phyloP scores from a whole-genome alignment of 805 yeast species.

The Monosporozyma siamensis region DNA sequence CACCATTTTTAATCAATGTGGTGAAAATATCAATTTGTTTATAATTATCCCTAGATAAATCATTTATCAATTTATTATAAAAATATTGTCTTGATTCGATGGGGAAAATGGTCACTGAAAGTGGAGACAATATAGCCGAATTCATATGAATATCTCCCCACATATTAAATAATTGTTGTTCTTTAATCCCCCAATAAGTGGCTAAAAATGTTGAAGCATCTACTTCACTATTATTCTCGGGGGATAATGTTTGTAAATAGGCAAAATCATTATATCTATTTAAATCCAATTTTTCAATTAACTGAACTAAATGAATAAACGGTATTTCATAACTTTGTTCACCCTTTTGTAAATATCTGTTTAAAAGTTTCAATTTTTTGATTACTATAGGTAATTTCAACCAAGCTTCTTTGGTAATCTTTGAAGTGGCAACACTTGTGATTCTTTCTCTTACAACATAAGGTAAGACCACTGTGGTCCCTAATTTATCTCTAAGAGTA shows the following conservation, averaged over 20 bases:
- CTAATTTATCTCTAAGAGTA: slow-evolving; percentile 17
- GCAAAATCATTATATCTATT: neutral
- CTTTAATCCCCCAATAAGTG: slow-evolving; percentile 40
- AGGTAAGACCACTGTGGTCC: slow-evolving; percentile 27
- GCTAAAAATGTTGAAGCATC: slow-evolving; percentile 33
- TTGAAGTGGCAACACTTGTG: slow-evolving; percentile 29
- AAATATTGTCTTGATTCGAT: slow-evolving; percentile 30
- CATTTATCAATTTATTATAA: slow-evolving; percentile 28
- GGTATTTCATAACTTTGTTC: slow-evolving; percentile 36
- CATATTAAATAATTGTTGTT: slow-evolving; percentile 35
- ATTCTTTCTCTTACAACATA: slow-evolving; percentile 27
- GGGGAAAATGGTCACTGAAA: slow-evolving; percentile 39
- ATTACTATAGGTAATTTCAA: slow-evolving; percentile 32
- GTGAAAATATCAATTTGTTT: slow-evolving; percentile 21
- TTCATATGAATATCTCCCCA: slow-evolving; percentile 35
- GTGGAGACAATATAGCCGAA: slow-evolving; percentile 31
- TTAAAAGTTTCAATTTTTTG: slow-evolving; percentile 38
- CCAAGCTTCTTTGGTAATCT: slow-evolving; percentile 36
- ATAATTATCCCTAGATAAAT: slow-evolving; percentile 14
- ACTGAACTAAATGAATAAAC: slow-evolving; percentile 31
- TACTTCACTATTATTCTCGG: slow-evolving; percentile 3
- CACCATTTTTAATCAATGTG: slow-evolving; percentile 12
- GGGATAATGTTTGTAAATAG: neutral
- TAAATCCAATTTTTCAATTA: slow-evolving; percentile 30
- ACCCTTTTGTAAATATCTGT: slow-evolving; percentile 35